Conservation (phyloP, 139 green algal genomes). For the Desmodesmus armatus region DNA sequence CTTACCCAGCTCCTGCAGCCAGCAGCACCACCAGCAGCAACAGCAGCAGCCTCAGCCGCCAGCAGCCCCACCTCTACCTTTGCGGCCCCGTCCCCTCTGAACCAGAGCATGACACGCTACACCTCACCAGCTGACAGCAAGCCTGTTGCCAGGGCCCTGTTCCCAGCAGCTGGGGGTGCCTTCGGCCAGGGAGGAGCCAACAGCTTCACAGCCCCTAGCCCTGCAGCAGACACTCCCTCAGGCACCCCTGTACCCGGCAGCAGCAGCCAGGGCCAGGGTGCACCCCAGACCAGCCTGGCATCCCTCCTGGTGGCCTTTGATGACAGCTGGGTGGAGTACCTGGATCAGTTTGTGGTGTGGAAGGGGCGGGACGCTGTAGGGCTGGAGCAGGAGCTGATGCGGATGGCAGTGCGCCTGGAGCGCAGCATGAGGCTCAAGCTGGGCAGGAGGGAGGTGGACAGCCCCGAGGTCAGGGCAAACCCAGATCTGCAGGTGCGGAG, state of each 20-base stretch:
- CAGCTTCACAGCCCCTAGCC: not conserved
- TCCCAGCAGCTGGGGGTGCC: too few relatives aligned
- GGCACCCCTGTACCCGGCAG: not conserved
- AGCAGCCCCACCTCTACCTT: not conserved
- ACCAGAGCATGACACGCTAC: slow-evolving; percentile 31
- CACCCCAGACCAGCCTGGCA: not conserved
- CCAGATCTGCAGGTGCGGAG: slow-evolving; percentile 60
- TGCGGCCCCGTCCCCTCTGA: slow-evolving; percentile 26
- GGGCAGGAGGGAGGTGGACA: slow-evolving; percentile 28
- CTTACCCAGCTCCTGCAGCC: slow-evolving; percentile 60
- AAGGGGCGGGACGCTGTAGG: slow-evolving; percentile 86
- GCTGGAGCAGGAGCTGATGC: slow-evolving; percentile 82
- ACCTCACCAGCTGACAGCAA: not conserved
- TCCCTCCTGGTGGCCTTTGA: slow-evolving; percentile 78
- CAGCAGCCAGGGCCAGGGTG: not conserved
- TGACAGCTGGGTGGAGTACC: slow-evolving; percentile 85
- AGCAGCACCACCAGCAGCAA: not conserved
- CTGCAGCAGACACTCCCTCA: not conserved
- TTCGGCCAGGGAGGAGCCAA: not conserved
- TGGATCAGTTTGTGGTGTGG: slow-evolving; percentile 94
- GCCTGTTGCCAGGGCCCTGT: slow-evolving; percentile 19
- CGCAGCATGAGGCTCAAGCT: slow-evolving; percentile 59
- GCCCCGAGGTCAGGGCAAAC: slow-evolving; percentile 34
- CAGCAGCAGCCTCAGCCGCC: not conserved
- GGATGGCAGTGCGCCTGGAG: slow-evolving; percentile 60